These are phyloP conservation scores for Colletotrichum filicis DNA, from an alignment of 2,329 filamentous ascomycete genomes.

Conservation along the genomic window DNA sequence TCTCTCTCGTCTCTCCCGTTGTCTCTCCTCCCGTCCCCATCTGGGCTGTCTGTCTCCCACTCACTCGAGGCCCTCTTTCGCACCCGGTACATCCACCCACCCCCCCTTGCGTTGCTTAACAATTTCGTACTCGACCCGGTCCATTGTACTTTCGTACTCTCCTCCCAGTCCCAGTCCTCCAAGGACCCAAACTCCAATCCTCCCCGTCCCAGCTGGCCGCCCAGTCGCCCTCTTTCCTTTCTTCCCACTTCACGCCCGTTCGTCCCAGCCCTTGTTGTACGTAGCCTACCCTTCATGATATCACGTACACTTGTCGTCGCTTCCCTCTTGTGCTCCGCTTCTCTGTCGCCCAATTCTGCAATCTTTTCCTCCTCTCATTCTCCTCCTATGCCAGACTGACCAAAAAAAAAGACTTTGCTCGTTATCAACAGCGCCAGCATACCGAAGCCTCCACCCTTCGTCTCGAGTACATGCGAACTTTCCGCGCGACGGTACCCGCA, in stretches of 20 bases:
- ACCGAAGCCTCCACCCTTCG: conserved; percentile 31
- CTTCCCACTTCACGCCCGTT: conserved; percentile 29
- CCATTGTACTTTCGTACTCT: conserved; percentile 5
- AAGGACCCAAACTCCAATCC: conserved; percentile 24
- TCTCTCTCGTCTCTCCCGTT: not conserved
- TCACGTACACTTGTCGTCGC: conserved; percentile 25
- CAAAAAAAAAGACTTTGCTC: conserved; percentile 11
- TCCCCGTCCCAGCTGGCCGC: conserved; percentile 18
- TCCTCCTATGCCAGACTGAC: conserved; percentile 21
- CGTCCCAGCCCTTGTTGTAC: conserved; percentile 33
- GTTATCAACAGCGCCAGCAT: conserved; percentile 22
- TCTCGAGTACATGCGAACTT: conserved; percentile 31
- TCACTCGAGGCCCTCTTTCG: not conserved
- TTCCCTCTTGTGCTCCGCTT: conserved; percentile 22
- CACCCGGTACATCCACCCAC: not conserved
- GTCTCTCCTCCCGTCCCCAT: not conserved
- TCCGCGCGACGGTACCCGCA: conserved; percentile 33
- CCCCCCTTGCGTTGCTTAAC: conserved; percentile 20
- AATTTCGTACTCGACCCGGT: conserved; percentile 31
- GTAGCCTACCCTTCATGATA: conserved; percentile 32
- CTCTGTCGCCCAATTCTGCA: conserved; percentile 1
- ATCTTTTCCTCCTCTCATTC: not conserved
- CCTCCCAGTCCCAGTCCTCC: not conserved
- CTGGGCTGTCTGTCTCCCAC: not conserved
- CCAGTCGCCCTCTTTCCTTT: conserved; percentile 15